phyloP scores from a whole-genome alignment of 1,284 basidiomycete genomes.

The Trichosporon sp. region DNA sequence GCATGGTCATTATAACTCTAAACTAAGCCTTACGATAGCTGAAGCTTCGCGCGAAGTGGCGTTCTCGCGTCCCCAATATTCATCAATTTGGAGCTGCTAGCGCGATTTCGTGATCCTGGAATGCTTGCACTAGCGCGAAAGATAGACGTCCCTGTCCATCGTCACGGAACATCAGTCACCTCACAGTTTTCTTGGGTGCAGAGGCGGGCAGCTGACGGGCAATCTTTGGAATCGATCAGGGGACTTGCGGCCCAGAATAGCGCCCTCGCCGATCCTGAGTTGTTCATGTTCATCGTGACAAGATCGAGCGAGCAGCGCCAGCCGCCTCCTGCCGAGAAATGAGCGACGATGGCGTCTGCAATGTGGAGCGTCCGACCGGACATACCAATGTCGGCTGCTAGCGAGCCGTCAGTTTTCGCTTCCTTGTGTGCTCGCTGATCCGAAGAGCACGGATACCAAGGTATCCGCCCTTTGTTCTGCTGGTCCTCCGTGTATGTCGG shows the following conservation, averaged over 20 bases:
- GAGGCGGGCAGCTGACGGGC: neutral
- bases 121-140: neutral
- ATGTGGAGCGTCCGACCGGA: neutral
- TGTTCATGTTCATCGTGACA: neutral
- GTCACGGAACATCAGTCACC: neutral
- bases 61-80: neutral
- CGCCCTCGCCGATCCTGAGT: neutral
- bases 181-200: neutral
- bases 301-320: neutral
- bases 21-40: neutral
- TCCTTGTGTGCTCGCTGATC: too few relatives aligned
- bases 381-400: neutral
- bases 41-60: neutral
- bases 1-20: neutral
- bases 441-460: too few relatives aligned
- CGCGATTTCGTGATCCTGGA: neutral
- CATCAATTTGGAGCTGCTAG: neutral
- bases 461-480: too few relatives aligned
- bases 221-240: neutral
- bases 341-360: neutral
- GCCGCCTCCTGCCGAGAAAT: neutral
- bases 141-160: neutral
- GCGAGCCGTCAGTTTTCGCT: neutral
- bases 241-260: neutral
- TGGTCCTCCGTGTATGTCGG: neutral